These are phyloP conservation scores for Globisporangium apiculatum DNA, from an alignment of 352 stramenopile species.

Conservation along the genomic window DNA sequence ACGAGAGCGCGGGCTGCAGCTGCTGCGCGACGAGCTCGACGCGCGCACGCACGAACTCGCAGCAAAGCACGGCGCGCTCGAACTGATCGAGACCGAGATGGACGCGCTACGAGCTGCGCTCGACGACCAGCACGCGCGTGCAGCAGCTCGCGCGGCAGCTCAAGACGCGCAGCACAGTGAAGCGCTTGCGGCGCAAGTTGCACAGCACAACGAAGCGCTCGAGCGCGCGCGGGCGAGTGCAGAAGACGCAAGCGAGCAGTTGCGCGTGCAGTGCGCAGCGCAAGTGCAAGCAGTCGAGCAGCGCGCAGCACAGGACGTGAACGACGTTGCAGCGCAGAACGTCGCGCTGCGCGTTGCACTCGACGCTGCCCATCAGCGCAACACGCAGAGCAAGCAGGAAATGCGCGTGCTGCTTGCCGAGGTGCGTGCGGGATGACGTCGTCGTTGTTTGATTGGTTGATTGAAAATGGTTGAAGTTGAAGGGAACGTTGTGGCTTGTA, in stretches of 20 bases:
- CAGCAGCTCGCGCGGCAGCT: slow-evolving; percentile 41
- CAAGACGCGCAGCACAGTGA: slow-evolving; percentile 40
- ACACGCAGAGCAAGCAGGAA: slow-evolving; percentile 46
- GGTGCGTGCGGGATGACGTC: slow-evolving; percentile 16
- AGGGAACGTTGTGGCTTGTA: background rate
- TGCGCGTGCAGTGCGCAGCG: slow-evolving; percentile 26
- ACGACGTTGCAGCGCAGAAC: slow-evolving; percentile 41
- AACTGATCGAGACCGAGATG: slow-evolving; percentile 69
- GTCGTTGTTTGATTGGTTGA: background rate
- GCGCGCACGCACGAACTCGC: slow-evolving; percentile 27
- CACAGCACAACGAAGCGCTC: slow-evolving; percentile 38
- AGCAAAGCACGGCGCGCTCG: slow-evolving; percentile 45
- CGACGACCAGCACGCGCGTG: slow-evolving; percentile 46
- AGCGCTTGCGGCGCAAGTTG: slow-evolving; percentile 38
- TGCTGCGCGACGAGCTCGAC: slow-evolving; percentile 14
- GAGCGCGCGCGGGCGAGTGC: slow-evolving; percentile 17
- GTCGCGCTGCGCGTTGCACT: slow-evolving; percentile 33
- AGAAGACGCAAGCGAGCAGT: slow-evolving; percentile 33
- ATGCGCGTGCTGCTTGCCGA: slow-evolving; percentile 57
- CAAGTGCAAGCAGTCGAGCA: slow-evolving; percentile 27
- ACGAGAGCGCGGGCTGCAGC: slow-evolving; percentile 15
- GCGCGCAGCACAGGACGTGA: slow-evolving; percentile 30
- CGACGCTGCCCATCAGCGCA: slow-evolving; percentile 38
- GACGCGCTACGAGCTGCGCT: slow-evolving; percentile 44
- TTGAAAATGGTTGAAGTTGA: background rate